Evolutionary conservation across 2,329 filamentous ascomycete species (phyloP).

Genomic region (Graphilbum fragrans): DNA sequence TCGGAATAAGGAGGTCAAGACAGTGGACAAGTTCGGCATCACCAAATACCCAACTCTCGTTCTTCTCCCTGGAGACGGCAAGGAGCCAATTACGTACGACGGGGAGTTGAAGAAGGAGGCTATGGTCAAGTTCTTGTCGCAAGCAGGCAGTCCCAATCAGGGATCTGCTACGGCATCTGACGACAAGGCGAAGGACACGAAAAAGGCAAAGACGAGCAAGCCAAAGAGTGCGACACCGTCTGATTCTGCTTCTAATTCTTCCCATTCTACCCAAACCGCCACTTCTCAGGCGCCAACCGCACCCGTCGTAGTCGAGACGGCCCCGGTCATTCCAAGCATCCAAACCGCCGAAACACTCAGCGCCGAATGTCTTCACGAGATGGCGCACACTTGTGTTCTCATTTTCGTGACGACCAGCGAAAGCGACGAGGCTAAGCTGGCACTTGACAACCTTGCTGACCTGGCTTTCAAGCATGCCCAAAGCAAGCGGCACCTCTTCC

Average conservation of each 20-base stretch:
- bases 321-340: conserved; percentile 56
- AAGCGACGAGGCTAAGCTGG: conserved; percentile 25
- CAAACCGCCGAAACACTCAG: conserved; percentile 51
- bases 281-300: conserved; percentile 29
- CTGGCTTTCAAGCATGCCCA: conserved; percentile 64
- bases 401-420: conserved; percentile 50
- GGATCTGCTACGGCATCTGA: conserved; percentile 47
- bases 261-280: conserved; percentile 14
- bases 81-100: conserved; percentile 60
- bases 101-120: conserved; percentile 77
- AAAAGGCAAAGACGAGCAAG: conserved; percentile 18
- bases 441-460: conserved; percentile 53
- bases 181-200: conserved; percentile 7
- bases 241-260: too few relatives aligned
- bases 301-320: conserved; percentile 36
- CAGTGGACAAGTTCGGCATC: conserved; percentile 64
- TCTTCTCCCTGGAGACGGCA: conserved; percentile 59
- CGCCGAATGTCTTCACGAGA: conserved; percentile 59
- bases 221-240: conserved; percentile 7
- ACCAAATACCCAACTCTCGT: conserved; percentile 69
- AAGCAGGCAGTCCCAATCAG: conserved; percentile 67
- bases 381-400: conserved; percentile 74
- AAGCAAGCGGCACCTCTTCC: conserved; percentile 60
- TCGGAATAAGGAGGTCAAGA: conserved; percentile 63
- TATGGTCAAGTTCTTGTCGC: conserved; percentile 72